Evolutionary conservation across 2,329 filamentous ascomycete species (phyloP).

Genomic region (Parastagonospora nodorum): DNA sequence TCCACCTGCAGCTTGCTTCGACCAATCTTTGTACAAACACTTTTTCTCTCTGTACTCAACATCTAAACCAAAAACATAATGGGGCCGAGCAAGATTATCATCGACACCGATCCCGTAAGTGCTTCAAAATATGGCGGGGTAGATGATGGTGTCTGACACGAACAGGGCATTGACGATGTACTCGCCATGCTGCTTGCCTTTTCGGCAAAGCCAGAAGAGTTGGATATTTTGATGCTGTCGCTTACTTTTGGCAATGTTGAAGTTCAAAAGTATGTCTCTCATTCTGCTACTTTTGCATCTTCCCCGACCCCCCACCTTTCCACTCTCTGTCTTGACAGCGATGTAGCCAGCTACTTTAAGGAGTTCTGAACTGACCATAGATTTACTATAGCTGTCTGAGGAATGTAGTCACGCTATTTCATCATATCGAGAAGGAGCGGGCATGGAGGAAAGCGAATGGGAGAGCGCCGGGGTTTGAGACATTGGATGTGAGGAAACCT

Average conservation of each 20-base stretch:
- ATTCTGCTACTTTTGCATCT: background rate
- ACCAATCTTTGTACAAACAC: conserved; percentile 1
- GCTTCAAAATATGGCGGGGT: conserved; percentile 8
- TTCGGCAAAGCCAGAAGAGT: conserved; percentile 77
- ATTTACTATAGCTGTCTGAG: conserved; percentile 69
- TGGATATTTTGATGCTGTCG: conserved; percentile 84
- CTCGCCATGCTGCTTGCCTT: conserved; percentile 87
- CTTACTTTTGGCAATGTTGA: conserved; percentile 94
- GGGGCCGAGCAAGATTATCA: conserved; percentile 71
- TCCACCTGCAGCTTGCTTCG: conserved; percentile 5
- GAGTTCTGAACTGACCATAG: background rate
- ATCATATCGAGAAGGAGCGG: conserved; percentile 87
- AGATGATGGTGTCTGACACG: background rate
- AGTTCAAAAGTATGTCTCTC: conserved; percentile 68
- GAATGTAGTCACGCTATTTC: conserved; percentile 89
- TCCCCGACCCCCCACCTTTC: background rate
- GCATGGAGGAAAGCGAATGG: conserved; percentile 77
- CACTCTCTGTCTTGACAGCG: background rate
- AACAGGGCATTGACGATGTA: conserved; percentile 86
- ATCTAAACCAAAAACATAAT: conserved; percentile 31
- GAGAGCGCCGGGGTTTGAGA: conserved; percentile 71
- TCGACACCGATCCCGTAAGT: conserved; percentile 89
- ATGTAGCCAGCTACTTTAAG: background rate
- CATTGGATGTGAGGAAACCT: conserved; percentile 74
- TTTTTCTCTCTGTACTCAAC: conserved; percentile 1